Base-by-base conservation (phyloP, 371 early-diverging fungal species). In the Mortierella sp. region DNA sequence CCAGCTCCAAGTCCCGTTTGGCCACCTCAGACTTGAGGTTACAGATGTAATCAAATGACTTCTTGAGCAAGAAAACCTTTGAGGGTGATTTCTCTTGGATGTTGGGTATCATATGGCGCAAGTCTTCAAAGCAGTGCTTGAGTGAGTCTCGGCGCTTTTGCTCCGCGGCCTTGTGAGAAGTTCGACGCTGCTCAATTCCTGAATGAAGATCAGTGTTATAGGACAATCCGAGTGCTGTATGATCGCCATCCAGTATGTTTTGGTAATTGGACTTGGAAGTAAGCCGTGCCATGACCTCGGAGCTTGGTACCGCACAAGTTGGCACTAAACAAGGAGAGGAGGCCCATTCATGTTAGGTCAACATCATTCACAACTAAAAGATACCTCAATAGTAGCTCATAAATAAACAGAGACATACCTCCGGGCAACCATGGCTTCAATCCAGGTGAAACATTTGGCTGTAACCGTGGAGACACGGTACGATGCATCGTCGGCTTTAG, bases 101-200 rank as follows among this genome's bases (percentile, higher is more conserved):
- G 10, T 87, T 86, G n/a, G 92, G 90, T 22, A 96, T 72, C 34
- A 92, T 82, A 19, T 76, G 63, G 22, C 89, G 82, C 16, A 97
- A 80, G 16, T 90, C 85, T 46, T 96, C 94, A 79, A 97, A 97
- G 39, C 92, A 91, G 46, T 90, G 79, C 65, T 95, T 95, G 19
- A 96, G 81, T 24, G 91, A 89, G 68, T 95, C 95, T 19, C 98
- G 83, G n/a, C 98, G 89, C 66, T 91, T 91, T 74, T 97, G 96
- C 72, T 97, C 98, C 5, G 98, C 96, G 17, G 91, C 92, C 72
- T 96, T 95, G 79, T 96, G 96, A 10, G 88, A 90, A 2, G 91
- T 90, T 21, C 90, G 86, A 4, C 94, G 86, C 10, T 85, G 86
- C 70, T 94, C 92, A 41, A 93, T 84, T 4, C 91, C 90, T 1